Conservation (phyloP, 2,329 filamentous ascomycete species). For the Fusarium falciforme region DNA sequence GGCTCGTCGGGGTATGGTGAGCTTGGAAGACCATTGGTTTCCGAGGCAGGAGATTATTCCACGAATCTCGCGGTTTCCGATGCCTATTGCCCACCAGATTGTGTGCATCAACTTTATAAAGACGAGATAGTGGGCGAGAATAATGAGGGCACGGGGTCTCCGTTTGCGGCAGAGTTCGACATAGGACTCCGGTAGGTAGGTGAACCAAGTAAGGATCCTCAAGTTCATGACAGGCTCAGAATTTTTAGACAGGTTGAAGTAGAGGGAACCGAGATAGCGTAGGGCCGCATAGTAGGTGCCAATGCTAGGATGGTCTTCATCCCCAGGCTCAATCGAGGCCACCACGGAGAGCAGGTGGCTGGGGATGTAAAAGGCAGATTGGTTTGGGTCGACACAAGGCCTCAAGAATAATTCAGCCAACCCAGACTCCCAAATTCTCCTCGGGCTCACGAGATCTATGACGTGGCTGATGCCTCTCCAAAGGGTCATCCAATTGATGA, state of each 20-base stretch:
- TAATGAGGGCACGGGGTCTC: background rate
- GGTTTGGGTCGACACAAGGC: background rate
- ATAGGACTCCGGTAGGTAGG: background rate
- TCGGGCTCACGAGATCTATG: background rate
- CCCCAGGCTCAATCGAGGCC: background rate
- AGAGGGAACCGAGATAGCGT: background rate
- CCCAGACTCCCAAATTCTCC: background rate
- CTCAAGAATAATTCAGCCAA: background rate
- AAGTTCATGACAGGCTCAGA: background rate
- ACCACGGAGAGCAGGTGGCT: background rate
- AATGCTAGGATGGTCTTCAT: background rate
- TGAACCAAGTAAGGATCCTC: background rate
- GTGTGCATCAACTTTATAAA: background rate
- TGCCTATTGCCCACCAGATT: background rate
- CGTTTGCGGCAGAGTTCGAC: background rate
- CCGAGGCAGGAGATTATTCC: background rate
- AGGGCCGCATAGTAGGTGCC: background rate
- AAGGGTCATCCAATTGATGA: background rate
- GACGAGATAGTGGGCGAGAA: background rate
- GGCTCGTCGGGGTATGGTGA: background rate
- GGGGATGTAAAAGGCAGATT: background rate
- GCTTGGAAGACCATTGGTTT: background rate
- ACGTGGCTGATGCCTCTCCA: background rate
- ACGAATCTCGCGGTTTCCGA: background rate
- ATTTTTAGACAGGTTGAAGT: background rate